Evolutionary conservation across 306 rosid species (phyloP), one percentile per base, ranked within the genome.

Genomic region (Gynostemma pentaphyllum): DNA sequence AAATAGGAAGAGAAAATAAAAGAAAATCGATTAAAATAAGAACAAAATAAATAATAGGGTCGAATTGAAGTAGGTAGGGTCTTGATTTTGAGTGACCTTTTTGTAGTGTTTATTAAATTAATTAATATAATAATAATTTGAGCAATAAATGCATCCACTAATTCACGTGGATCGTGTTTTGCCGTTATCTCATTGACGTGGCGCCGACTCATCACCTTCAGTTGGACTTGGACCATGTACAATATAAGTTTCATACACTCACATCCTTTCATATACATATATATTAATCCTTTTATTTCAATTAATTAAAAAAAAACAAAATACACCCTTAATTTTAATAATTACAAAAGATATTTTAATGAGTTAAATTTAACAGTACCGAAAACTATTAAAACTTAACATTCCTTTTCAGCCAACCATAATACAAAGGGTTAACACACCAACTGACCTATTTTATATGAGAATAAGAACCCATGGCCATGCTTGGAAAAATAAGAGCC

Each of bases 121-220:
- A 46, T 21, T 52, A 5, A 6, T 51, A 26, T 26, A 13, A 22
- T 21, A 48, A 48, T 52, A 10, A 26, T 28, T 53, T 2, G 0
- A 24, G 21, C 39, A 27, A 53, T 3, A 1, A 15, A 53, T 21
- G 13, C 23, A 2, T 26, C 41, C 61, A 53, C 62, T 30, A n/a
- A 30, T 30, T 9, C 42, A 55, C 26, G 18, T 30, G 42, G 62
- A 55, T 55, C 4, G 62, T 6, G 42, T 30, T 30, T 29, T 29
- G 62, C 40, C 9, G 26, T 9, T 55, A 55, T 54, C 62, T 32
- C 2, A 55, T 54, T 55, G 62, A 55, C 62, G 26, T 55, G 62
- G 42, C 62, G 15, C 42, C 4, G 4, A 55, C n/a, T 55, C 62
- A 30, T 7, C 24, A 55, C 62, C 8, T 49, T 49, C 24, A 2